Evolutionary conservation across 1,139 yeast species (phyloP), one percentile per base, ranked within the genome.

Genomic region (Pichia sp.): DNA sequence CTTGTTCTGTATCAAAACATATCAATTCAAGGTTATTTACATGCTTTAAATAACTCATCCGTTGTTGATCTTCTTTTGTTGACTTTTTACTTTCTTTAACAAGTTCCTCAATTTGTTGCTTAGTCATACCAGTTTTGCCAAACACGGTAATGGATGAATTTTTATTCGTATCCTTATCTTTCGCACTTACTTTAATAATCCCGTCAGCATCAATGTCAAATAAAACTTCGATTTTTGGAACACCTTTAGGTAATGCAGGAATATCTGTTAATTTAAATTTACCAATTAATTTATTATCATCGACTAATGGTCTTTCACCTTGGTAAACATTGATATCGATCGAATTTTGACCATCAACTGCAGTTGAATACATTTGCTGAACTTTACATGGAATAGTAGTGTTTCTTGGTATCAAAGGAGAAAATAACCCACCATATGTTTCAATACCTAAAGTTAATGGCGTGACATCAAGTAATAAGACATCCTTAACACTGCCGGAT

Each of bases 151-250:
- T 82, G 0, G 87, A 79, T 3, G 75, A 66, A 37, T 66, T 67
- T 51, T 68, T 64, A 7, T 75, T 75, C 24, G 81, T 77, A 0
- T 82, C 78, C 52, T 74, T 76, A 56, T 84, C 94, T 26, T 69
- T 68, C 0, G 92, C 94, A 48, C 80, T 71, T 2, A 84, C 92
- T 53, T 81, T 80, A 45, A 84, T 81, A 41, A 84, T 84, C 16
- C 95, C 94, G 65, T 84, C 92, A 0, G 89, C 90, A 64, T 84
- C 90, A 46, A 84, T 81, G 59, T 79, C 87, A 64, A 83, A 84
- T 2, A 78, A 69, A 8, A 84, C 92, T 28, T 76, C 78, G 47
- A 84, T 81, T 58, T 84, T 87, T 3, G 94, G 90, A 6, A 73
- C 73, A 20, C 94, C 92, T 55, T 84, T 84, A n/a, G 86, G 84